Conservation (phyloP, 1,284 basidiomycete genomes). For the Marasmius oreades region DNA sequence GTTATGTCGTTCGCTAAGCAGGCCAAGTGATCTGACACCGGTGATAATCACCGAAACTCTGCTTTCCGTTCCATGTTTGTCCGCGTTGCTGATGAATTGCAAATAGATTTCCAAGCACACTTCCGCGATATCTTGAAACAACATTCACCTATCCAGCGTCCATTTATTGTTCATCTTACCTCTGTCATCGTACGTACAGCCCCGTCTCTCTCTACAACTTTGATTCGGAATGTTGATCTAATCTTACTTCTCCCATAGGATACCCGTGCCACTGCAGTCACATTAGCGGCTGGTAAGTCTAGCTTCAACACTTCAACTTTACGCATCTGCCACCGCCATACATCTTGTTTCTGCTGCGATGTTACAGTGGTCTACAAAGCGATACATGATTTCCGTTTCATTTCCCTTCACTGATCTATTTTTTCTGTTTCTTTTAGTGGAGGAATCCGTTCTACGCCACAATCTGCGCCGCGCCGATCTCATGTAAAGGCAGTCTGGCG, state of each 20-base stretch:
- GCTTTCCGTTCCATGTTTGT: neutral
- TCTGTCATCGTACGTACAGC: slow-evolving; percentile 40
- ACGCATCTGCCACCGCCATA: neutral
- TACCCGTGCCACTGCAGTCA: slow-evolving; percentile 64
- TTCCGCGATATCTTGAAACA: slow-evolving; percentile 22
- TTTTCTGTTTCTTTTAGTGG: slow-evolving; percentile 30
- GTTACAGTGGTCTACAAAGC: neutral
- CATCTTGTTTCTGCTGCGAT: neutral
- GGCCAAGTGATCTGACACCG: no score
- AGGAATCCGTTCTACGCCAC: slow-evolving; percentile 50
- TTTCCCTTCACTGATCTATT: neutral
- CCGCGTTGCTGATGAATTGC: neutral
- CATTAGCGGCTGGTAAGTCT: slow-evolving; percentile 53
- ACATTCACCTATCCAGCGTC: slow-evolving; percentile 56
- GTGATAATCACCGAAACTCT: no score
- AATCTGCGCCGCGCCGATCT: slow-evolving; percentile 52
- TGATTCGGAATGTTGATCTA: neutral
- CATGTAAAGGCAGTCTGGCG: slow-evolving; percentile 30
- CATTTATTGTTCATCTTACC: slow-evolving; percentile 70
- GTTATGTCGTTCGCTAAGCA: no score
- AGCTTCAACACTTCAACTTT: slow-evolving; percentile 6
- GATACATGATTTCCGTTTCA: neutral
- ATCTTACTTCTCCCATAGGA: slow-evolving; percentile 42
- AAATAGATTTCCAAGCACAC: slow-evolving; percentile 17
- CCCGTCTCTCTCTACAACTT: neutral